Conservation (phyloP, 495 filamentous ascomycete genomes). For the Trichocladium antarcticum region DNA sequence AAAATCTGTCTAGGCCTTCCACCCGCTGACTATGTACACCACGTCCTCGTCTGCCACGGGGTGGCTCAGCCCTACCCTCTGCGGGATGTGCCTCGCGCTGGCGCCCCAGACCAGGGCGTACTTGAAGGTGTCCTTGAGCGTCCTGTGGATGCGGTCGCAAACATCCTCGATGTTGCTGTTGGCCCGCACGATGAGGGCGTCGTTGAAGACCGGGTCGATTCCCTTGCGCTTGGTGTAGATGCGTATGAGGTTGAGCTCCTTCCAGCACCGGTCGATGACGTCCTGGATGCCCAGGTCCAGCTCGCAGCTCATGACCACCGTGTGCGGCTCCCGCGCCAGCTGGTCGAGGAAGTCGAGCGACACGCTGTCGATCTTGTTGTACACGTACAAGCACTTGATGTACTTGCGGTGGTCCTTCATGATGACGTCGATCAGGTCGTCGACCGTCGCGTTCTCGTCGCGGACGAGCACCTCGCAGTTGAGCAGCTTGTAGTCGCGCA, state of each 20-base stretch:
- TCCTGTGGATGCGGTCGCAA: constrained; percentile 89
- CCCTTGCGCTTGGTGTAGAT: constrained; percentile 98
- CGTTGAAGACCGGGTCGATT: constrained; percentile 76
- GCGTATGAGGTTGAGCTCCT: constrained; percentile 80
- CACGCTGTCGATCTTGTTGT: constrained; percentile 99
- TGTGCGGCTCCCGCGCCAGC: constrained; percentile 84
- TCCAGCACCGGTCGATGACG: constrained; percentile 91
- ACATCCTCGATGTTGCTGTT: constrained; percentile 92
- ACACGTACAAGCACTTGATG: constrained; percentile 91
- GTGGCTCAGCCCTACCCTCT: constrained; percentile 84
- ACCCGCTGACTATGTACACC: constrained; percentile 86
- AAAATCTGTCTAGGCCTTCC: constrained; percentile 35
- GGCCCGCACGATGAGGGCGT: constrained; percentile 85
- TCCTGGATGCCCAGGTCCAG: constrained; percentile 94
- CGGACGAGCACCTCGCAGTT: constrained; percentile 94
- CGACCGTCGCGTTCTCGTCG: constrained; percentile 90
- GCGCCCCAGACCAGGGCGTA: constrained; percentile 97
- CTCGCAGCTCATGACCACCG: constrained; percentile 95
- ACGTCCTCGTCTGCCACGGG: constrained; percentile 91
- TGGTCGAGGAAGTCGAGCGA: constrained; percentile 86
- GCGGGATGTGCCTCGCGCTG: constrained; percentile 87
- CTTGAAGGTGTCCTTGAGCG: constrained; percentile 96
- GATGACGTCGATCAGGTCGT: constrained; percentile 96
- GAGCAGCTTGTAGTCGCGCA: constrained; percentile 96
- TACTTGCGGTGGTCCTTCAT: constrained; percentile 99